These are phyloP conservation scores for Paramecium primaurelia DNA, from an alignment of 73 alveolate species.

Conservation along the genomic window DNA sequence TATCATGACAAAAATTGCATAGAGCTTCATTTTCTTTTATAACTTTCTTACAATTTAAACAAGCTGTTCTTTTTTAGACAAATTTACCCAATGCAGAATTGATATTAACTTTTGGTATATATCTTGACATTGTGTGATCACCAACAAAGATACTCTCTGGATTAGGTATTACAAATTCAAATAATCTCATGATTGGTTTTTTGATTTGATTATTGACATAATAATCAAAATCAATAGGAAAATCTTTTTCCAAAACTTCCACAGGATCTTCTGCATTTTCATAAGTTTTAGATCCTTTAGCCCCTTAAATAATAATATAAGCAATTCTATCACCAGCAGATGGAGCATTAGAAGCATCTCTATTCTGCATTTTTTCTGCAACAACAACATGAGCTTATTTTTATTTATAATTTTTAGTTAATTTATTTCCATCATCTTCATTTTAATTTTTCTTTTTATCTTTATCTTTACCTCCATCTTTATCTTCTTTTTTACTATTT, in stretches of 20 bases:
- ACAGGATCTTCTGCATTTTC: slow-evolving; percentile 99
- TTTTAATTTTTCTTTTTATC: slow-evolving; percentile 51
- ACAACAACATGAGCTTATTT: slow-evolving; percentile 99
- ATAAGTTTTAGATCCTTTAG: slow-evolving; percentile 91
- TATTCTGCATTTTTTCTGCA: slow-evolving; percentile 97
- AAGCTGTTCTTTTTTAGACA: slow-evolving; percentile 76
- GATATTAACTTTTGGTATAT: slow-evolving; percentile 82
- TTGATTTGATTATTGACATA: slow-evolving; percentile 97
- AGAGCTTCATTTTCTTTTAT: slow-evolving; percentile 81
- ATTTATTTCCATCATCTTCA: slow-evolving; percentile 55
- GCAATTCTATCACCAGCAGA: slow-evolving; percentile 97
- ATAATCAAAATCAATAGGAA: slow-evolving; percentile 96
- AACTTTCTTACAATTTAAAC: slow-evolving; percentile 87
- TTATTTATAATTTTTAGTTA: slow-evolving; percentile 74
- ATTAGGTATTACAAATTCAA: slow-evolving; percentile 86
- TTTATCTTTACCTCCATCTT: slow-evolving; percentile 74
- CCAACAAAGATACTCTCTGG: slow-evolving; percentile 88
- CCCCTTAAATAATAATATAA: slow-evolving; percentile 94
- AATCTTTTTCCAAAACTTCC: slow-evolving; percentile 95
- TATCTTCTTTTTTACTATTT: slow-evolving; percentile 66
- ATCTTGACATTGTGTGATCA: slow-evolving; percentile 97
- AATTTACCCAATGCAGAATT: slow-evolving; percentile 86
- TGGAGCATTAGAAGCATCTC: slow-evolving; percentile 77
- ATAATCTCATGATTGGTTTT: slow-evolving; percentile 94
- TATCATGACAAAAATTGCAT: slow-evolving; percentile 85